Evolutionary conservation across 2,329 filamentous ascomycete species (phyloP), one percentile per base, ranked within the genome.

Genomic region (Cladorrhinum sp.): DNA sequence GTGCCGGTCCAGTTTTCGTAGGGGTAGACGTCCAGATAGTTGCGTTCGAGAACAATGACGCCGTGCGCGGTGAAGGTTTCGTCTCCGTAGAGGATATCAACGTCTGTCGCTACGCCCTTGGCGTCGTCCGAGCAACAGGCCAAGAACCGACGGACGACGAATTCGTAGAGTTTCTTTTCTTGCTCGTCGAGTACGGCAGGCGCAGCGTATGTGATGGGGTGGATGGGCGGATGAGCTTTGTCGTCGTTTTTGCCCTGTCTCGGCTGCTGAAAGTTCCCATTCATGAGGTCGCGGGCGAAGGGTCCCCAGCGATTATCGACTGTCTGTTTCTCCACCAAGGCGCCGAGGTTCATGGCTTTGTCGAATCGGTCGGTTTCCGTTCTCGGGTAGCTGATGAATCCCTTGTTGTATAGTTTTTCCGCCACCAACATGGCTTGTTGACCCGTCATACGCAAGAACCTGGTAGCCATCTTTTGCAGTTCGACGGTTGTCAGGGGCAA

Each of bases 301-400:
- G 77, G 72, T 0, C 92, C 92, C 95, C 94, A 99, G 64, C 81
- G 77, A 48, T 79, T 77, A 70, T 92, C 91, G 61, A 87, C 86
- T 1, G 85, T 86, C 73, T 99, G 95, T 71, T 96, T 97, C 69
- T 91, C 86, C 18, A 97, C 84, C 8, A 99, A 79, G 21, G 82
- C 84, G 64, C 84, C 86, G 20, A 99, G 81, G 71, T 98, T 88
- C 79, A 98, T 97, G 3, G 84, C 94, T 69, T 86, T 86, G 70
- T 97, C 93, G 71, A 98, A 99, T 30, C 94, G 90, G 73, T 99
- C 95, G 0, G 95, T 99, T 74, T 99, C 95, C 0, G 95, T 99
- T 75, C 95, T 87, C 1, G 95, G 95, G 74, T 99, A 99, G 74
- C 93, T 97, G 75, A 99, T 96, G 76, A 93, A 98, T 0, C 95